These are phyloP conservation scores for Gnomoniopsis sp. DNA, from an alignment of 2,329 filamentous ascomycete genomes.

Conservation along the genomic window DNA sequence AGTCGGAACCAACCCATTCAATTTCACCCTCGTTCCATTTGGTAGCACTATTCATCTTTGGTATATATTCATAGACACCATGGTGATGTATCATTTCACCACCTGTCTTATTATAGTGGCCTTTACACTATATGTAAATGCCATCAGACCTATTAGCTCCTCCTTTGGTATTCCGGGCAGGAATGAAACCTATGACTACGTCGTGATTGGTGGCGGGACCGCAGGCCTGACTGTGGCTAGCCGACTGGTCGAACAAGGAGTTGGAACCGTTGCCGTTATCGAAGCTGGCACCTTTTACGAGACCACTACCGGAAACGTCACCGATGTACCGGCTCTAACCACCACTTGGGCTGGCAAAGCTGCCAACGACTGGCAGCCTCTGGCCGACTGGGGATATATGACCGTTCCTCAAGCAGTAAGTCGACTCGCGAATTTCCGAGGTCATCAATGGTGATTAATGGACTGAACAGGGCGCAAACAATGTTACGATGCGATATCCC, in stretches of 20 bases:
- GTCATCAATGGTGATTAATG: background rate
- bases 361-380: background rate
- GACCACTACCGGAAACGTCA: slow-evolving; percentile 1
- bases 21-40: no score
- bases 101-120: no score
- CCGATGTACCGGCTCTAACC: background rate
- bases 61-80: no score
- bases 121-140: no score
- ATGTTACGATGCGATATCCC: background rate
- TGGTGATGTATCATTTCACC: no score
- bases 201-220: slow-evolving; percentile 5
- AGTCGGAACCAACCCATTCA: no score
- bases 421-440: background rate
- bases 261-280: slow-evolving; percentile 19
- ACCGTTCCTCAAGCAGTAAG: slow-evolving; percentile 2
- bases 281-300: slow-evolving; percentile 11
- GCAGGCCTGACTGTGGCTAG: slow-evolving; percentile 5
- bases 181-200: background rate
- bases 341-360: background rate
- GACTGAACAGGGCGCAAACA: background rate
- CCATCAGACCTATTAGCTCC: background rate
- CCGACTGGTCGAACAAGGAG: background rate
- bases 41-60: no score
- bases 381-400: slow-evolving; percentile 2
- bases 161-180: slow-evolving; percentile 2